Percentiles rank a stretch among this genome's conserved stretches.
Conservation (phyloP, 2,329 filamentous ascomycete species). For the Verticillium longisporum region DNA sequence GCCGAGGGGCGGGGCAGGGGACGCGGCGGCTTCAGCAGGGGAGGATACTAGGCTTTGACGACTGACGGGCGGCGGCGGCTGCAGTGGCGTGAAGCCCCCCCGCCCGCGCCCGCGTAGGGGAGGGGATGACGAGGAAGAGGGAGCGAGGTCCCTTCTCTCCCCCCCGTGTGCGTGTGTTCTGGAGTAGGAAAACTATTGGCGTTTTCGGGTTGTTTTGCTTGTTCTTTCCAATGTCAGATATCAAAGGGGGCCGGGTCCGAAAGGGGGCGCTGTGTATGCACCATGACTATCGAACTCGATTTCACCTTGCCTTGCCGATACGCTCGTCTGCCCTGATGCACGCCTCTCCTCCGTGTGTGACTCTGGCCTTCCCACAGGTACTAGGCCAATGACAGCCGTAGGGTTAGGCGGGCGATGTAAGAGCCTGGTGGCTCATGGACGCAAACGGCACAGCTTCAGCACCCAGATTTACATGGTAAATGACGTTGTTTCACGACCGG, state of each 20-base stretch:
- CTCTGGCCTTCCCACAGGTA: too few species aligned
- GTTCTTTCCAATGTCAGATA: constrained; percentile 3
- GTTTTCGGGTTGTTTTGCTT: constrained; percentile 2
- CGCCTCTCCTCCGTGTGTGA: background rate
- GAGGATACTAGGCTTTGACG: background rate
- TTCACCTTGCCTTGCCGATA: background rate
- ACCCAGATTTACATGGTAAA: too few species aligned
- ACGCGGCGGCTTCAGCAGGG: background rate
- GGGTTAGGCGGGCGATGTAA: too few species aligned
- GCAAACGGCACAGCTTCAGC: too few species aligned
- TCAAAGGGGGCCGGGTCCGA: constrained; percentile 1
- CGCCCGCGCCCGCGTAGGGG: too few species aligned
- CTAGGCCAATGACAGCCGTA: too few species aligned
- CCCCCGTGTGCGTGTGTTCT: background rate
- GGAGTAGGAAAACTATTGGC: constrained; percentile 3
- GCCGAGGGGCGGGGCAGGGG: background rate
- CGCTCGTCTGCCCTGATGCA: background rate
- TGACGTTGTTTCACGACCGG: too few species aligned
- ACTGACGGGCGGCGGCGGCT: background rate
- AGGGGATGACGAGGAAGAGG: too few species aligned
- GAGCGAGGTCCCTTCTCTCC: too few species aligned
- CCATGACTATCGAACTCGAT: background rate
- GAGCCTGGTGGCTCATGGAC: too few species aligned
- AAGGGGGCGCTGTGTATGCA: background rate
- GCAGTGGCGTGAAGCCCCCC: too few species aligned